Conservation (phyloP, 257 asterid species). For the Jacaranda mimosifolia region DNA sequence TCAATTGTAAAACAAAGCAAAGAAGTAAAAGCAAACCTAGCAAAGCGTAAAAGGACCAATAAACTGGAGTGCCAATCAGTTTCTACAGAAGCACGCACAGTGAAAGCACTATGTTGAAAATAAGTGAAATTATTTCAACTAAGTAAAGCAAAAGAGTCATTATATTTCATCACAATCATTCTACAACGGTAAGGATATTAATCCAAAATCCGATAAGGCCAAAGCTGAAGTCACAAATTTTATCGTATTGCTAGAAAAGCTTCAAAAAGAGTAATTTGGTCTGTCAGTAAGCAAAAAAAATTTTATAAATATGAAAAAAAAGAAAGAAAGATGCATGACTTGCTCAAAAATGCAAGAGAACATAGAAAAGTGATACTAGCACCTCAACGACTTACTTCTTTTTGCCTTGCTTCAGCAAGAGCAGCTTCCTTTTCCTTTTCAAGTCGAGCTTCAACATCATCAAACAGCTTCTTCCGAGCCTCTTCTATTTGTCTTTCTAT, state of each 20-base stretch:
- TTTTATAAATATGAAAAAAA: neutral
- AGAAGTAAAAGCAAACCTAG: neutral
- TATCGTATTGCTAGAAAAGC: neutral
- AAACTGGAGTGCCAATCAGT: conserved; percentile 3
- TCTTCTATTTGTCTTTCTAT: conserved; percentile 73
- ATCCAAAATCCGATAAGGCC: neutral
- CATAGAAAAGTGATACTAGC: neutral
- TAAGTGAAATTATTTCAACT: conserved; percentile 2
- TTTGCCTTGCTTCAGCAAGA: conserved; percentile 81
- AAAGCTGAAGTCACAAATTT: conserved; percentile 8
- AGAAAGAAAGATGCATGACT: neutral
- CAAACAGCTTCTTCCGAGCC: conserved; percentile 70
- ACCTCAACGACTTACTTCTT: conserved; percentile 69
- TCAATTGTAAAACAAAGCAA: neutral
- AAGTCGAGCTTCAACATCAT: conserved; percentile 80
- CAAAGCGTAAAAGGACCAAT: neutral
- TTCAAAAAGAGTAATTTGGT: neutral
- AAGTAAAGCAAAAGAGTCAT: neutral
- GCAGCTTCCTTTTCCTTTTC: conserved; percentile 84
- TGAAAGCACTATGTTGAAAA: neutral
- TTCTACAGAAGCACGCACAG: neutral
- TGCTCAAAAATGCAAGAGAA: conserved; percentile 9
- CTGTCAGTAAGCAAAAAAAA: neutral
- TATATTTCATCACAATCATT: neutral
- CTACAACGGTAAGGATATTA: neutral